These are phyloP conservation scores for Cystobasidium tubakii DNA, from an alignment of 768 basidiomycete genomes.

Conservation along the genomic window DNA sequence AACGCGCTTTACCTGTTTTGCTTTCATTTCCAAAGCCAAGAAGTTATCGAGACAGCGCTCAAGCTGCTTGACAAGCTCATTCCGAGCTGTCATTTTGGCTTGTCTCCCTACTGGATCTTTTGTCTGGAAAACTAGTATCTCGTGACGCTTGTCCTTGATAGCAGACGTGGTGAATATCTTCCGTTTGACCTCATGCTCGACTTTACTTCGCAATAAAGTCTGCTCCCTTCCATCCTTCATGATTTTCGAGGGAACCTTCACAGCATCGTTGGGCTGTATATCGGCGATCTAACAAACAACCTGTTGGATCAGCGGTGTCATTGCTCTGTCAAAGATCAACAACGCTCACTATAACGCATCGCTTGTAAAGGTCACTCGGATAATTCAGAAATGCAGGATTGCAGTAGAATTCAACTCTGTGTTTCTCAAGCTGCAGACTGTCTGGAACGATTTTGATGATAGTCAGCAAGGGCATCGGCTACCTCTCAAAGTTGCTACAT, in stretches of 20 bases:
- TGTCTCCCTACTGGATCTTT: slow-evolving; percentile 14
- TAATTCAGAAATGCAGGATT: slow-evolving; percentile 12
- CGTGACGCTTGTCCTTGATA: neutral
- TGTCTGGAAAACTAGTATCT: slow-evolving; percentile 4
- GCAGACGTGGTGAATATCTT: neutral
- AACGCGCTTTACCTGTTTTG: neutral
- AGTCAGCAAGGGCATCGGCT: too few relatives aligned
- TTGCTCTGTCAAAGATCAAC: neutral
- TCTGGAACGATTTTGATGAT: neutral
- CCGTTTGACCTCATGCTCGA: neutral
- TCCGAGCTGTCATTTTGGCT: neutral
- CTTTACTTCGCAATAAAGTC: neutral
- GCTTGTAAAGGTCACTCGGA: slow-evolving; percentile 5
- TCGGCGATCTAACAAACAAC: neutral
- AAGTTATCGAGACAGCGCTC: neutral
- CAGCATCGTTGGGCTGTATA: neutral
- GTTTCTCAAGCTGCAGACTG: neutral
- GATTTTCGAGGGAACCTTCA: neutral
- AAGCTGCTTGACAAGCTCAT: slow-evolving; percentile 21
- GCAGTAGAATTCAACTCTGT: neutral
- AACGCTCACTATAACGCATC: neutral
- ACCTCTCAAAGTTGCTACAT: neutral
- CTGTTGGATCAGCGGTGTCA: neutral
- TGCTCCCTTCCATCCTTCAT: neutral
- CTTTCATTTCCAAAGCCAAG: neutral